phyloP scores from a whole-genome alignment of 2,329 filamentous ascomycete genomes.

The Coccinonectria pachysandricola region DNA sequence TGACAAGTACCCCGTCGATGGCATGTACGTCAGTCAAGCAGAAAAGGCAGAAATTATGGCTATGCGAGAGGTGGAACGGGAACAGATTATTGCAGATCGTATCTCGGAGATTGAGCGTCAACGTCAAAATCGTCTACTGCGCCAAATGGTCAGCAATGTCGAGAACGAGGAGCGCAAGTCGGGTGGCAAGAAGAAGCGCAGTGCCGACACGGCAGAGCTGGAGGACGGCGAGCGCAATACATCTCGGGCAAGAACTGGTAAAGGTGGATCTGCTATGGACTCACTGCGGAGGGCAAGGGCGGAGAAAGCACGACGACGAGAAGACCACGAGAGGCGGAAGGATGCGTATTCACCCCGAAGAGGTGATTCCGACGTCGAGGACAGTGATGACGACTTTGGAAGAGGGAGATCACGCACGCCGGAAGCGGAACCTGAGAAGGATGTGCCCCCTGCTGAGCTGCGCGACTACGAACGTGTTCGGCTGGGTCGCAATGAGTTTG shows the following conservation, averaged over 20 bases:
- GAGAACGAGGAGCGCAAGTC: conserved; percentile 49
- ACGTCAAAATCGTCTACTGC: conserved; percentile 72
- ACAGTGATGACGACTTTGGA: conserved; percentile 74
- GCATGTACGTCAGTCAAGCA: conserved; percentile 63
- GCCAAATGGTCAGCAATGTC: conserved; percentile 60
- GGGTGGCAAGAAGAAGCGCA: conserved; percentile 59
- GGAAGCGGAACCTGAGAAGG: conserved; percentile 56
- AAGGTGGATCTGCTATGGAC: conserved; percentile 57
- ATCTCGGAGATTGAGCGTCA: conserved; percentile 72
- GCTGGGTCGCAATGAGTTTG: conserved; percentile 77
- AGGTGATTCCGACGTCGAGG: conserved; percentile 41
- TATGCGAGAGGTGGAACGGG: conserved; percentile 83
- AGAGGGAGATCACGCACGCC: conserved; percentile 44
- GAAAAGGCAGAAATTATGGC: conserved; percentile 73
- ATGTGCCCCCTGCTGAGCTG: conserved; percentile 61
- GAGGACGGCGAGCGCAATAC: conserved; percentile 68
- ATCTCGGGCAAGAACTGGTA: conserved; percentile 54
- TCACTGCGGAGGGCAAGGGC: conserved; percentile 49
- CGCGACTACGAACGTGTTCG: conserved; percentile 77
- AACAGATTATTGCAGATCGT: conserved; percentile 81
- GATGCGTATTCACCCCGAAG: conserved; percentile 33
- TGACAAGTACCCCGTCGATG: conserved; percentile 75
- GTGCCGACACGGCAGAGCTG: conserved; percentile 66
- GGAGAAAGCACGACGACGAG: conserved; percentile 42
- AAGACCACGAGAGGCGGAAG: conserved; percentile 51